Evolutionary conservation across 1,139 yeast species (phyloP), one percentile per base, ranked within the genome.

Genomic region (Suhomyces terraborum): DNA sequence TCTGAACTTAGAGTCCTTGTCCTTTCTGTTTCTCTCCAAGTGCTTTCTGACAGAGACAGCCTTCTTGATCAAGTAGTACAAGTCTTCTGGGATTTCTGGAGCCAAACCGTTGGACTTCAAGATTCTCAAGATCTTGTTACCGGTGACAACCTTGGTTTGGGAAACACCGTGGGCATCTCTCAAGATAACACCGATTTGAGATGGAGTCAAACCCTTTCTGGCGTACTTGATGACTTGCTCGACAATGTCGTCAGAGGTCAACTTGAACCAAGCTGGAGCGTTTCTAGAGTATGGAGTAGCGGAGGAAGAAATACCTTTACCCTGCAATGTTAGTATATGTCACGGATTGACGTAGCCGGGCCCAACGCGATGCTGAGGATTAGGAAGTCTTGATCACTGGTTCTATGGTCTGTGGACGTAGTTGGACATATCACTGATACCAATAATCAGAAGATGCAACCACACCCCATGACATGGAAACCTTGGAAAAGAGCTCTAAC

Each of bases 121-220:
- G 81, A 93, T 89, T 86, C 99, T 91, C 77, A 93, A 85, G 70
- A 93, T 85, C 88, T 94, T 94, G 96, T 91, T 91, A 84, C 98
- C 98, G 62, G 98, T 93, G 77, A 88, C 89, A 69, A 91, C 84
- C 80, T 84, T 89, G 66, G 96, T 78, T 79, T 91, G 97, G 71
- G 97, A 84, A 66, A 93, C 98, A 79, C 98, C 98, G 81, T 94
- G 98, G 65, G 98, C 95, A 79, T 93, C 99, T 84, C 99, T 91
- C 75, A 93, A 88, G 68, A 89, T 77, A 68, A 93, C 98, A 87
- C 99, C 98, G 61, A 93, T 93, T 78, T 89, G 96, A 65, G 98
- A 93, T 67, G 99, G 99, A 62, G 98, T 88, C 75, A 89, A 80
- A 88, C 99, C 99, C 85, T 93, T 93, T 82, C 97, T 89, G 71